phyloP scores from a whole-genome alignment of 2,329 filamentous ascomycete species.

The Fusarium tuaranense region DNA sequence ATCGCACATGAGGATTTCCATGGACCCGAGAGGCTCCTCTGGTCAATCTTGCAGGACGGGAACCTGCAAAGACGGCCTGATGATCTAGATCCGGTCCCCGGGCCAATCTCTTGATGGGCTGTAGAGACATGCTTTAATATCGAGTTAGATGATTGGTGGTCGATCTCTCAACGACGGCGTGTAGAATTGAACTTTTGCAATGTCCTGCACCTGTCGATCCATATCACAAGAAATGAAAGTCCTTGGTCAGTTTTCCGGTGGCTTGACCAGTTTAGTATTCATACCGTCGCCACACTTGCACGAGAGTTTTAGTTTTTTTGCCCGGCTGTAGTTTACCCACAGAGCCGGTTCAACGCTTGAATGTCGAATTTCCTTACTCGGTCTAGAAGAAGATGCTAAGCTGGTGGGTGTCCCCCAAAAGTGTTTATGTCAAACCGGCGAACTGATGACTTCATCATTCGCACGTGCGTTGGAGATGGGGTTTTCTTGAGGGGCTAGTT shows the following conservation, averaged over 20 bases:
- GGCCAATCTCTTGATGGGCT: not conserved
- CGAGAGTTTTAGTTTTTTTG: not conserved
- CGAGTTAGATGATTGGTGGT: not conserved
- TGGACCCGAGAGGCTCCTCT: not conserved
- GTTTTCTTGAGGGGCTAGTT: slow-evolving; percentile 4
- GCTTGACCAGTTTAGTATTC: not conserved
- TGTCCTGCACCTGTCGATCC: not conserved
- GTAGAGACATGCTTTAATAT: not conserved
- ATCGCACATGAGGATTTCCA: slow-evolving; percentile 1
- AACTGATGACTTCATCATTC: slow-evolving; percentile 28
- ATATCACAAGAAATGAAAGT: not conserved
- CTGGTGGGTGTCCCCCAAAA: not conserved
- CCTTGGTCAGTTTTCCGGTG: not conserved
- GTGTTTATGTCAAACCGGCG: not conserved
- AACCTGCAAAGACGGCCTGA: not conserved
- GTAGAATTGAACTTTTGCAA: not conserved
- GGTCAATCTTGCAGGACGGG: not conserved
- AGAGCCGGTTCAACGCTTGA: slow-evolving; percentile 14
- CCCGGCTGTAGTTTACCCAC: not conserved
- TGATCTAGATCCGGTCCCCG: not conserved
- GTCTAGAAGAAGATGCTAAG: not conserved
- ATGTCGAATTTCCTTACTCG: not conserved
- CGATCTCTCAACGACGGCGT: not conserved
- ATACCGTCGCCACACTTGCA: not conserved
- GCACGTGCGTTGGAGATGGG: slow-evolving; percentile 20